A percentile compares a stretch with the other conserved stretches of the same genome.
phyloP scores from a whole-genome alignment of 306 rosid species.

The Hippophae gyantsensis region DNA sequence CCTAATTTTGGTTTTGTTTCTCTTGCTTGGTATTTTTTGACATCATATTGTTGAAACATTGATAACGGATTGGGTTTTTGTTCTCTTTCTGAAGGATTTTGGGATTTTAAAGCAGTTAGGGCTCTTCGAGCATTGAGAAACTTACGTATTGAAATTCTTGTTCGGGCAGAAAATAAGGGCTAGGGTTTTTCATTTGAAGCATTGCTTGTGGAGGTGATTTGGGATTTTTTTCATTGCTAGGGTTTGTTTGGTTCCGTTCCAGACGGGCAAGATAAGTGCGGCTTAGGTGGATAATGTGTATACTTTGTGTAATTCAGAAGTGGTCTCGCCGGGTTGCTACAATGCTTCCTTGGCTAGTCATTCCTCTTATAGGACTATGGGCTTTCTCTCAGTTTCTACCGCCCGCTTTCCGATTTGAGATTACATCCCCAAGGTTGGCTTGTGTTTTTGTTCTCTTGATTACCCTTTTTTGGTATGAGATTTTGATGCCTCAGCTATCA shows the following conservation, averaged over 20 bases:
- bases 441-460: slow-evolving; percentile 87
- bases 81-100: slow-evolving; percentile 18
- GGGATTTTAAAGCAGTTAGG: slow-evolving; percentile 46
- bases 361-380: slow-evolving; percentile 92
- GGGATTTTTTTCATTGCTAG: slow-evolving; percentile 24
- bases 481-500: slow-evolving; percentile 95
- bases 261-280: slow-evolving; percentile 49
- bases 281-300: slow-evolving; percentile 94
- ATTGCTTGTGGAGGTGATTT: slow-evolving; percentile 21
- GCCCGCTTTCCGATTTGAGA: slow-evolving; percentile 90
- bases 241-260: slow-evolving; percentile 35
- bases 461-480: slow-evolving; percentile 98
- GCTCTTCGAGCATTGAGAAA: slow-evolving; percentile 45
- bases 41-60: slow-evolving; percentile 21
- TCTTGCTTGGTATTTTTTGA: slow-evolving; percentile 11
- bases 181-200: slow-evolving; percentile 48
- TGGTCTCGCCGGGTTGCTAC: slow-evolving; percentile 99
- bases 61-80: slow-evolving; percentile 21
- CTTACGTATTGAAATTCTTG: slow-evolving; percentile 24
- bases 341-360: slow-evolving; percentile 98
- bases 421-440: slow-evolving; percentile 87
- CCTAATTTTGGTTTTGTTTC: slow-evolving; percentile 12
- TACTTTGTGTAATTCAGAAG: slow-evolving; percentile 99
- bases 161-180: slow-evolving; percentile 27
- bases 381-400: slow-evolving; percentile 98